A percentile compares a stretch with the other conserved stretches of the same genome.
Conservation (phyloP, 2,329 filamentous ascomycete genomes). For the Epichloe coenophiala region DNA sequence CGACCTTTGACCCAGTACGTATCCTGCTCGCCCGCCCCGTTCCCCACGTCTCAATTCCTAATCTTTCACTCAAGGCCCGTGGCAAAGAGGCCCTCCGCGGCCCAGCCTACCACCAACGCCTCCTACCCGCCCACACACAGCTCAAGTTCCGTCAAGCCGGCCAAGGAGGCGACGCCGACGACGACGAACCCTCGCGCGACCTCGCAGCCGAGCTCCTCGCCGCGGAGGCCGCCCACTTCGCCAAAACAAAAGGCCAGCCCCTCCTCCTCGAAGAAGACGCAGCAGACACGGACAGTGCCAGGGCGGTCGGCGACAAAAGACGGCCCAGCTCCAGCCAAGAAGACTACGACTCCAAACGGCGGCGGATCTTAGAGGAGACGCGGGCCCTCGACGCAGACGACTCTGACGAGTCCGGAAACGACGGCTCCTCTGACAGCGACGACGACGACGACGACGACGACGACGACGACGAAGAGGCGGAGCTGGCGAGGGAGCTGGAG, state of each 20-base stretch:
- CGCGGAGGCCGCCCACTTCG: conserved; percentile 77
- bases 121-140: conserved; percentile 83
- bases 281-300: conserved; percentile 28
- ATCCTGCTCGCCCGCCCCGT: background rate
- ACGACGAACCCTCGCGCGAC: conserved; percentile 62
- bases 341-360: conserved; percentile 67
- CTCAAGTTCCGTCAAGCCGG: conserved; percentile 81
- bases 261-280: conserved; percentile 23
- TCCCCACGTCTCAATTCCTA: conserved; percentile 8
- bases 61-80: conserved; percentile 46
- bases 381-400: conserved; percentile 72
- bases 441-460: conserved; percentile 31
- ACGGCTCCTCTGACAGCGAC: conserved; percentile 39
- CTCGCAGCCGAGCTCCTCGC: conserved; percentile 79
- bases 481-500: conserved; percentile 82
- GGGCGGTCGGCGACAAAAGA: conserved; percentile 37
- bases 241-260: conserved; percentile 56
- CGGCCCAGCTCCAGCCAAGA: conserved; percentile 39
- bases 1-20: conserved; percentile 85
- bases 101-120: conserved; percentile 88
- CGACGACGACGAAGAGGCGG: conserved; percentile 52
- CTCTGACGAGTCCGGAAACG: conserved; percentile 45
- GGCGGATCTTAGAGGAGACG: conserved; percentile 77
- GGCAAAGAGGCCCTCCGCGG: conserved; percentile 92
- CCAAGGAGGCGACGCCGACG: conserved; percentile 66